These are phyloP conservation scores for carrot (Daucus carota) DNA, from an alignment of 129 eudicot genomes.

Conservation along the genomic window DNA sequence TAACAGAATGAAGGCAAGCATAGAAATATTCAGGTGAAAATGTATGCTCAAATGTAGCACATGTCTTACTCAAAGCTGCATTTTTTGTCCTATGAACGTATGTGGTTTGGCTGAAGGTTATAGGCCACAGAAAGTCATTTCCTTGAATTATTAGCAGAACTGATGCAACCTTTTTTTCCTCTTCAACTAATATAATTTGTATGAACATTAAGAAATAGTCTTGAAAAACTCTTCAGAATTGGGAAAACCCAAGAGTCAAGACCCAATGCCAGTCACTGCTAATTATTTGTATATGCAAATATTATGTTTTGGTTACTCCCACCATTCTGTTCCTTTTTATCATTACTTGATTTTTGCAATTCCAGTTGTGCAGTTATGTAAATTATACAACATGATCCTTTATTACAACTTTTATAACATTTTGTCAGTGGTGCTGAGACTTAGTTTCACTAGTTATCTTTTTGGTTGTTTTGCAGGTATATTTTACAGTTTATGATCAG, in stretches of 20 bases:
- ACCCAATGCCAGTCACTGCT: neutral
- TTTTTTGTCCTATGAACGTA: neutral
- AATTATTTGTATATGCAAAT: neutral
- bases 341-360: neutral
- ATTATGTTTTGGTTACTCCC: neutral
- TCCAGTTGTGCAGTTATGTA: neutral
- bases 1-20: neutral
- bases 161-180: neutral
- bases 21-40: neutral
- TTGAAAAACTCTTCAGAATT: neutral
- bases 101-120: neutral
- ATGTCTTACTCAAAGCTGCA: neutral
- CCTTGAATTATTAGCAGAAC: neutral
- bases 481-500: constrained; percentile 84
- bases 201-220: neutral
- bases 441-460: constrained; percentile 6
- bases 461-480: constrained; percentile 59
- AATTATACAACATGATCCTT: neutral
- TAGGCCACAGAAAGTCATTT: neutral
- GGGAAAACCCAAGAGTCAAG: neutral
- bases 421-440: neutral
- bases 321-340: neutral
- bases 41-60: neutral
- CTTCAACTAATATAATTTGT: neutral
- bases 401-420: neutral